Evolutionary conservation across 1,284 basidiomycete species (phyloP), one percentile per base, ranked within the genome.

Genomic region (Phlebopus sp.): DNA sequence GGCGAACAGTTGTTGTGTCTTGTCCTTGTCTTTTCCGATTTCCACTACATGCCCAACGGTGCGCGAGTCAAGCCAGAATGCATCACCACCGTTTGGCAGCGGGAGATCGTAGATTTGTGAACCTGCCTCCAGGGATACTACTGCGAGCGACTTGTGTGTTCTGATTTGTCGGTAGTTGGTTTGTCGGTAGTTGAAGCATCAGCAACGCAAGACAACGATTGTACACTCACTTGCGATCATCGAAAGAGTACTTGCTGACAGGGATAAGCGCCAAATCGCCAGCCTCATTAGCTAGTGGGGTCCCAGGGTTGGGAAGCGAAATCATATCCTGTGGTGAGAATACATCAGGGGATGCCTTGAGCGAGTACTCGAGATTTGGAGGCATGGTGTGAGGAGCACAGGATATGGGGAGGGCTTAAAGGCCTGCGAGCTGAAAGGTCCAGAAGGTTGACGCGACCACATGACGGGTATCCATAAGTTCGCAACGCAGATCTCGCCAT

Each of bases 241-340:
- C 71, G 47, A 90, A 77, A 31, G 82, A 79, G 66, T 84, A 89
- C 60, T 82, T 76, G 66, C 80, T 82, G 55, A 86, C 74, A 2
- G 86, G 71, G 23, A 88, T 76, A 43, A 93, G 61, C 5, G 81
- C 82, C 44, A 87, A 70, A 58, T 84, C 79, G 5, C 89, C 88
- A 0, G 70, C 69, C 14, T 71, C 69, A 43, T 88, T 91, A 14
- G 86, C 77, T 9, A 84, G 66, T 0, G 85, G 86, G 2, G 67
- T 59, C 1, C 81, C 80, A 0, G 92, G 86, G 38, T 92, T 74
- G 2, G 82, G 83, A 11, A 95, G 75, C 50, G 79, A 64, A 27
- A 92, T 72, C 66, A 93, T 74, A 59, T 92, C 82, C 58, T 78
- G 76, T 0, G 90, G 87, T 2, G 84, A 77, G 66, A 92, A 82